Percentiles rank a stretch among this genome's conserved stretches.
Evolutionary conservation across 202 grass and related monocot species (phyloP).

Genomic region (Schoenoplectus triqueter): DNA sequence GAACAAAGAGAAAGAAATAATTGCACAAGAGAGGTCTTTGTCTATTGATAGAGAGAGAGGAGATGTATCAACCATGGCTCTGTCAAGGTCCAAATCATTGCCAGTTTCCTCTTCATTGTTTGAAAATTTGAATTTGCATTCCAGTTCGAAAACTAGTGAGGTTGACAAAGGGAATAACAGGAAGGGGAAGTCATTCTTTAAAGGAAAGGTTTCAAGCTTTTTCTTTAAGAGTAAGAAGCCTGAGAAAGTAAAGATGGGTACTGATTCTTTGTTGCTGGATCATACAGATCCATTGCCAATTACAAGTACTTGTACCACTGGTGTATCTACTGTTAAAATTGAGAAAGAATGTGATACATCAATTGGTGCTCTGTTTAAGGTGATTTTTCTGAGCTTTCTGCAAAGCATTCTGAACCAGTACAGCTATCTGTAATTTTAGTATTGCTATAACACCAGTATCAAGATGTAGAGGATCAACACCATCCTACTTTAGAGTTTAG

Average conservation of each 20-base stretch:
- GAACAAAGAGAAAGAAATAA: constrained; percentile 60
- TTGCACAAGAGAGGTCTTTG: constrained; percentile 46
- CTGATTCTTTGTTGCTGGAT: constrained; percentile 42
- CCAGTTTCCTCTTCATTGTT: constrained; percentile 52
- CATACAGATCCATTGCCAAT: constrained; percentile 41
- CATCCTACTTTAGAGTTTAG: background rate
- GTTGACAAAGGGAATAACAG: constrained; percentile 46
- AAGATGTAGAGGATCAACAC: background rate
- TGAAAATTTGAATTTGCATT: constrained; percentile 51
- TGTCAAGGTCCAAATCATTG: constrained; percentile 70
- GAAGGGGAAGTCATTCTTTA: constrained; percentile 67
- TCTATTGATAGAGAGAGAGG: constrained; percentile 46
- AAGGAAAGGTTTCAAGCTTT: constrained; percentile 76
- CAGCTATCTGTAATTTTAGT: constrained; percentile 35
- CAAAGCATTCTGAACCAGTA: constrained; percentile 42
- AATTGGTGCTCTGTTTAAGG: constrained; percentile 38
- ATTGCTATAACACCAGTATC: background rate
- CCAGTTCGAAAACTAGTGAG: constrained; percentile 39
- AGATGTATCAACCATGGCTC: constrained; percentile 43
- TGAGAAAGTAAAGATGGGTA: constrained; percentile 43
- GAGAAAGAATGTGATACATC: constrained; percentile 47
- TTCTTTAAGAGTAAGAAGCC: constrained; percentile 69
- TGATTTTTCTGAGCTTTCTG: constrained; percentile 10
- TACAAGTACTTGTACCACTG: constrained; percentile 35
- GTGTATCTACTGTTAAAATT: constrained; percentile 30